Percentiles rank a stretch among this genome's conserved stretches.
These are phyloP conservation scores for Aspergillus sp. DNA, from an alignment of 2,329 filamentous ascomycete species.

Conservation along the genomic window DNA sequence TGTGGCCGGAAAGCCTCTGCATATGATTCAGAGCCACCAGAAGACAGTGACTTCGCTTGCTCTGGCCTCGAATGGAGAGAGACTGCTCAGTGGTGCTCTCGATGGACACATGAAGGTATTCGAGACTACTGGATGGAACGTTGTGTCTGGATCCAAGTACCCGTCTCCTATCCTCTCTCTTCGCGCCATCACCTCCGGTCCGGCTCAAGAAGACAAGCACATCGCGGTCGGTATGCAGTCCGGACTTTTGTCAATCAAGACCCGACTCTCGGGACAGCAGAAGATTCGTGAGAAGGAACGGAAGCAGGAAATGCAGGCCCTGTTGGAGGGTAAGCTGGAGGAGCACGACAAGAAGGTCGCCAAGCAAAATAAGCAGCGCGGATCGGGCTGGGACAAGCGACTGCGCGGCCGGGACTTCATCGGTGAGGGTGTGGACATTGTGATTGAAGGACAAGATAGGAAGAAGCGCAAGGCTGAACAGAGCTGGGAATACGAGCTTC, in stretches of 20 bases:
- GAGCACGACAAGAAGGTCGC: conserved; percentile 68
- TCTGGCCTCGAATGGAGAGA: conserved; percentile 71
- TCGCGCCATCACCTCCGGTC: conserved; percentile 65
- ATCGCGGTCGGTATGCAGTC: conserved; percentile 93
- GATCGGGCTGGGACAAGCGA: conserved; percentile 58
- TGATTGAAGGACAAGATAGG: conserved; percentile 67
- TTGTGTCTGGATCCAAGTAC: conserved; percentile 93
- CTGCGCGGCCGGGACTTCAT: conserved; percentile 70
- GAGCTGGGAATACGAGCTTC: conserved; percentile 75
- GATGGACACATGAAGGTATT: conserved; percentile 98
- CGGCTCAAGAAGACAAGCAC: conserved; percentile 76
- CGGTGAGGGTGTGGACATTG: conserved; percentile 80
- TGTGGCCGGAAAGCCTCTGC: conserved; percentile 80
- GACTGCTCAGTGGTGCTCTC: conserved; percentile 80
- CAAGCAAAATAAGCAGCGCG: conserved; percentile 62
- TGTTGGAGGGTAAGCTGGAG: conserved; percentile 72
- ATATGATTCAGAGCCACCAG: conserved; percentile 88
- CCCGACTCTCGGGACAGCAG: conserved; percentile 77
- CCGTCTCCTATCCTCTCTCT: conserved; percentile 84
- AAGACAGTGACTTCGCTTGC: conserved; percentile 92
- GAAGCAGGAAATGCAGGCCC: conserved; percentile 77
- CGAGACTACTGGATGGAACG: conserved; percentile 90
- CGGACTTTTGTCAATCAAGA: conserved; percentile 84
- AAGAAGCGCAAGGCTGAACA: conserved; percentile 62
- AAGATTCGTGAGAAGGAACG: conserved; percentile 71